A percentile compares a stretch with the other conserved stretches of the same genome.
phyloP scores from a whole-genome alignment of 352 stramenopile species.

The Thalassiosira livingstoniorum region DNA sequence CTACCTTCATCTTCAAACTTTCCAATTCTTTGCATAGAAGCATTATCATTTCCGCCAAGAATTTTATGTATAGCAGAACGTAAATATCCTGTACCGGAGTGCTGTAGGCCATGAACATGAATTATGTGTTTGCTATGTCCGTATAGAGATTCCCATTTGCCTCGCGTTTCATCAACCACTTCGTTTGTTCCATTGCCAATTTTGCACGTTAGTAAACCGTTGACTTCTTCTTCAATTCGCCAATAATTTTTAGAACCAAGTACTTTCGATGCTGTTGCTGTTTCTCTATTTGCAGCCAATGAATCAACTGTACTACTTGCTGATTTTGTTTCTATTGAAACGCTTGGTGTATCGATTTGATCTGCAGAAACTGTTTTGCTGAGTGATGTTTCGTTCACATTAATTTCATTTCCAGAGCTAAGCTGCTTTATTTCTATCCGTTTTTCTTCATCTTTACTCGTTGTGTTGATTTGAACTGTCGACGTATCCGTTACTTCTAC shows the following conservation, averaged over 20 bases:
- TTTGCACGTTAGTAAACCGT: background rate
- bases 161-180: background rate
- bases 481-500: too few species aligned
- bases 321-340: too few species aligned
- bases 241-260: background rate
- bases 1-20: slow-evolving; percentile 4
- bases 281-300: background rate
- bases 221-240: background rate
- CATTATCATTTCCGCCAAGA: background rate
- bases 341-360: too few species aligned
- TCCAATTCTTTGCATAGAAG: background rate
- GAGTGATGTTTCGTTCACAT: too few species aligned
- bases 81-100: background rate
- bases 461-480: too few species aligned
- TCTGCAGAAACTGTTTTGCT: too few species aligned
- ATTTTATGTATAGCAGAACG: background rate
- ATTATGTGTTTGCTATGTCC: background rate
- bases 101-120: slow-evolving; percentile 6
- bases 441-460: too few species aligned
- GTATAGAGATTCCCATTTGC: background rate
- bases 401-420: too few species aligned
- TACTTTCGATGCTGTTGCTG: too few species aligned
- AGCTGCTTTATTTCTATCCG: too few species aligned
- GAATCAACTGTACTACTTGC: background rate
- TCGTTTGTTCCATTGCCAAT: slow-evolving; percentile 1